Evolutionary conservation across 129 eudicot genomes (phyloP), one percentile per base, ranked within the genome.

Genomic region (sunflower (Helianthus annuus)): DNA sequence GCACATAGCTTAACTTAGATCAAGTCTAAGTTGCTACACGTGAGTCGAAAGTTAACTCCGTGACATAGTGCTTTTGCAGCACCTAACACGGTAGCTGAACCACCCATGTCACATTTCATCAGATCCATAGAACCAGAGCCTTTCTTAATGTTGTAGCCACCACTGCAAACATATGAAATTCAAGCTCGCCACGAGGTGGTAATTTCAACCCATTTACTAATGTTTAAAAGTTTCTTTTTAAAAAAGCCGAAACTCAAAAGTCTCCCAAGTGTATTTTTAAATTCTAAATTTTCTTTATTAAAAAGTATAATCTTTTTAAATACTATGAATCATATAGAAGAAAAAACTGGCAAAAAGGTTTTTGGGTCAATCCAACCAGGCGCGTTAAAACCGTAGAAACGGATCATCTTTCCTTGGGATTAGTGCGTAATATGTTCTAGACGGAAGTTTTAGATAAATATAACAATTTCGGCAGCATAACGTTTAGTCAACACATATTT

Each of bases 41-140:
- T 19, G 22, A 19, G 22, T 19, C 22, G 22, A 19, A 19, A 19
- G 22, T 19, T 19, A 19, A 19, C 22, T 19, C 22, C 0, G 22
- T 19, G 22, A 19, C 22, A 19, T 19, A 19, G 95, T 79, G 99
- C 97, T 86, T 95, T 95, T 62, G 99, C 99, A 56, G 99, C 97
- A 68, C 99, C 99, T 19, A 95, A 77, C 17, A 95, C 99, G 6
- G 99, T 97, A 22, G 99, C 95, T 57, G 99, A 86, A 29, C 99
- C 99, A 48, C 99, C 99, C 99, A 95, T 90, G 71, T 95, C 99
- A 81, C 85, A 80, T 69, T 95, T 95, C 99, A 90, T 95, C 70
- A 90, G 83, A 84, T 95, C 99, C 60, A 95, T 95, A 6, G 81
- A 86, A 60, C 96, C 97, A 48, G 95, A 88, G 71, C 99, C 97